Base-by-base conservation (phyloP, 2,329 filamentous ascomycete species). In the Rutstroemia sp. region DNA sequence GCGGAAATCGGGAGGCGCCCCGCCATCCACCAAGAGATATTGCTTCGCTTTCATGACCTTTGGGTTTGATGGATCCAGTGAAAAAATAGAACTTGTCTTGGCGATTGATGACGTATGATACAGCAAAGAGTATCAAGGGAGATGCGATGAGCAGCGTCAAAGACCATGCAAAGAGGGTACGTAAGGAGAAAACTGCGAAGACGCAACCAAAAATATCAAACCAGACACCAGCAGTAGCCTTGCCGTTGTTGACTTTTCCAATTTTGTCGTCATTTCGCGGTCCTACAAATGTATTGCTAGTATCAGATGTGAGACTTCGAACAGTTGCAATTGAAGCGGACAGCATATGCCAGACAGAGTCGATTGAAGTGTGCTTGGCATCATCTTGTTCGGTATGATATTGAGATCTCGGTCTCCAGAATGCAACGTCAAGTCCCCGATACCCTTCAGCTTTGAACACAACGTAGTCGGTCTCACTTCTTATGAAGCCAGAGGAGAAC, bases 361-460 rank as follows among this genome's bases (percentile, higher is more conserved):
- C 73, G 57, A 72, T 71, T n/a, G 83, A 87, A 0, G 91, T 87
- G 71, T 96, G 90, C 40, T 82, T 82, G 2, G 85, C 78, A 68
- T 95, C 89, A 69, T 99, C 94, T 67, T 96, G 84, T 59, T 89
- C 81, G 0, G 92, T 97, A 69, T 99, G 94, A 67, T 99, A 99
- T 57, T 89, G 78, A 19, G 90, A 81, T 52, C 94, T 81, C 1
- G 92, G 92, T 62, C 85, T 83, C 74, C 89, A 92, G 72, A 97
- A 99, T 6, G 94, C 91, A 58, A 97, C 80, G 69, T 99, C 94
- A 42, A 97, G 77, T 1, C 94, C 94, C 52, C 92, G 86, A 68
- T 95, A 82, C 5, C 91, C 92, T 57, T 90, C 78, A 9, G 83
- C 83, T 58, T 87, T 81, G 67, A 96, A 95, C 46, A 97, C 81